Percentiles rank a stretch among this genome's conserved stretches.
These are phyloP conservation scores for Dothistroma pini DNA, from an alignment of 2,329 filamentous ascomycete species.

Conservation along the genomic window DNA sequence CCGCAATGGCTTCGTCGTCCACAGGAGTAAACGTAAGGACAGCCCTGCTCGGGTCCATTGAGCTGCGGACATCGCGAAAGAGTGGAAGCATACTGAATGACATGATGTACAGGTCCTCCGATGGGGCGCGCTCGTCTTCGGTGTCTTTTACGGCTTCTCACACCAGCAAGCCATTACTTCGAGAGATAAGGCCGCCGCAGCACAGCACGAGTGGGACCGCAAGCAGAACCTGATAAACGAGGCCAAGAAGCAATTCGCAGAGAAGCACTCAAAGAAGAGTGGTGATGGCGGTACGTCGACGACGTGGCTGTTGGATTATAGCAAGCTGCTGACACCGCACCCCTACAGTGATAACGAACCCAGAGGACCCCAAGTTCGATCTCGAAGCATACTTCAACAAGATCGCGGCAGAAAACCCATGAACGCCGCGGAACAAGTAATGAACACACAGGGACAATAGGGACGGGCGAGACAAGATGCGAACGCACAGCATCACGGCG, in stretches of 20 bases:
- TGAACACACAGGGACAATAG: conserved; percentile 1
- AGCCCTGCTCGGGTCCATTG: conserved; percentile 19
- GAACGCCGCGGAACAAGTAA: conserved; percentile 10
- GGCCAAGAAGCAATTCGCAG: conserved; percentile 86
- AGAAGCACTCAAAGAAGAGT: conserved; percentile 59
- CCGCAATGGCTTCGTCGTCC: conserved; percentile 39
- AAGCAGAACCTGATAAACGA: conserved; percentile 89
- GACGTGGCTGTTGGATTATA: background rate
- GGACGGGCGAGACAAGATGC: background rate
- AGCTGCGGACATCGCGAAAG: background rate
- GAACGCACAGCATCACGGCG: background rate
- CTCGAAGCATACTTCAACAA: conserved; percentile 74
- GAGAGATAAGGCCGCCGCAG: conserved; percentile 64
- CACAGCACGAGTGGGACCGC: conserved; percentile 80
- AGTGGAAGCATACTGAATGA: background rate
- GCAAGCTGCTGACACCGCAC: conserved; percentile 8
- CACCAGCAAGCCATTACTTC: conserved; percentile 81
- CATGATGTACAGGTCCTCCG: conserved; percentile 73
- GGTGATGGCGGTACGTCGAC: conserved; percentile 32
- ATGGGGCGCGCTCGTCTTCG: conserved; percentile 88
- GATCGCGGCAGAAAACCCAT: conserved; percentile 52
- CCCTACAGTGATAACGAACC: conserved; percentile 65
- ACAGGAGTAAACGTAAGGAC: conserved; percentile 52
- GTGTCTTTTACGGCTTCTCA: conserved; percentile 92
- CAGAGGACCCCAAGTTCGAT: conserved; percentile 85